Evolutionary conservation across 495 filamentous ascomycete genomes (phyloP).

Genomic region (Hypoxylon rickii): DNA sequence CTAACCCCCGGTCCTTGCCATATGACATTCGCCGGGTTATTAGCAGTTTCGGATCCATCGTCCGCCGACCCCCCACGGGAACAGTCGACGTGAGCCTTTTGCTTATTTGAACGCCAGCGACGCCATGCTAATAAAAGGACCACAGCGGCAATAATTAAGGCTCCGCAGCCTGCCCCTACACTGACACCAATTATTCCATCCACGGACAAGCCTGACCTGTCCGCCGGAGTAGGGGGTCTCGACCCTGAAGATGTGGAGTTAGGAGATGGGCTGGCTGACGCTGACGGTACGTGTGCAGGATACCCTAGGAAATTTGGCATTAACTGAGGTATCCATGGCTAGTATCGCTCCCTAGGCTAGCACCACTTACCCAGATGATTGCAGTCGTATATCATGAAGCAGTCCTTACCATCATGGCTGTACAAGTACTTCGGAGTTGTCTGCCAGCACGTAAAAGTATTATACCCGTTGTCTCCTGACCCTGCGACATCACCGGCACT

Average conservation of each 20-base stretch:
- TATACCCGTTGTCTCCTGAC: slow-evolving; percentile 43
- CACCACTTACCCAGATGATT: slow-evolving; percentile 33
- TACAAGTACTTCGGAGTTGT: slow-evolving; percentile 36
- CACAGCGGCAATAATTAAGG: slow-evolving; percentile 7
- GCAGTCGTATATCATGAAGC: slow-evolving; percentile 44
- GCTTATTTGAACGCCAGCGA: slow-evolving; percentile 1
- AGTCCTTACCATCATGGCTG: slow-evolving; percentile 31
- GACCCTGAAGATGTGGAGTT: slow-evolving; percentile 1
- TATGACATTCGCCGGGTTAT: slow-evolving; percentile 6
- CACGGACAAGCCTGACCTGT: slow-evolving; percentile 8
- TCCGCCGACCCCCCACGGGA: no score
- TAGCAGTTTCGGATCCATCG: not conserved
- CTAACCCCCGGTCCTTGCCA: slow-evolving; percentile 22
- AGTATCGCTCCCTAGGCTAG: not conserved
- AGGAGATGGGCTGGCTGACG: not conserved
- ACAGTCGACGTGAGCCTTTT: no score
- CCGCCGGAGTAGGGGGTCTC: slow-evolving; percentile 4
- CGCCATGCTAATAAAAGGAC: slow-evolving; percentile 17
- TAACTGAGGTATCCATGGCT: no score
- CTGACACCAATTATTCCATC: slow-evolving; percentile 27
- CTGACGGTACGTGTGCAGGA: slow-evolving; percentile 9
- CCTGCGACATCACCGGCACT: slow-evolving; percentile 42
- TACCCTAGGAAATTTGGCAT: slow-evolving; percentile 1
- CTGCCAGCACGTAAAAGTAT: slow-evolving; percentile 45
- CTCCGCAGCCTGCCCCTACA: slow-evolving; percentile 13